Evolutionary conservation across 106 monocot genomes (phyloP), one percentile per base, ranked within the genome.

Genomic region (Allium fistulosum): DNA sequence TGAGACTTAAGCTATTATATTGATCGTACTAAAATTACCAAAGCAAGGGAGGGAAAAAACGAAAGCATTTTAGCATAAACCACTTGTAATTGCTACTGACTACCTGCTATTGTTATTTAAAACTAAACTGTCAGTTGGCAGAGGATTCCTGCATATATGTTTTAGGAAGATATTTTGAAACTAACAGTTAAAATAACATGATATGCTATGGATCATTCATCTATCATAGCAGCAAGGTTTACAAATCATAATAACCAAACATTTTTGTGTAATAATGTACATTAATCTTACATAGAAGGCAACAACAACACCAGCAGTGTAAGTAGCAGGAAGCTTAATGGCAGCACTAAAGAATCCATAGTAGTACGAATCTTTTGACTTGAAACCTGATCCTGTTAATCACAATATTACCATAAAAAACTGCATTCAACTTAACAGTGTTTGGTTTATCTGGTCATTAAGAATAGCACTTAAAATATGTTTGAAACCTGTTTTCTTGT

Each of bases 321-420:
- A 86, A 62, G 48, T 62, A 0, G 76, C 11, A 57, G 85, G 85
- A 51, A 86, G 68, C 73, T 74, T 81, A 52, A 86, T 73, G 15
- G 68, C 68, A 53, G 85, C 78, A 61, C 81, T 81, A 71, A 86
- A 86, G 70, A 86, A 86, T 17, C 85, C 85, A 47, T 79, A 78
- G 57, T 70, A 69, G 46, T 79, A 86, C 45, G 51, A 47, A 7
- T 72, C 58, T 12, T 37, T 65, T 17, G 85, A 81, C 22, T 55
- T 72, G 46, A 82, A 76, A 0, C 81, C 85, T 3, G 81, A 79
- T 0, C 85, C 85, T 86, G 52, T n/a, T 7, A 12, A 2, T 13
- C 37, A 12, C 8, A 47, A 46, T 47, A 63, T 14, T 14, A 46
- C 17, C 12, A 10, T 9, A 60, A 2, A 9, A 16, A 15, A 15